These are phyloP conservation scores for Chlamydomonas reinhardtii DNA, from an alignment of 163 green algal species.

Conservation along the genomic window DNA sequence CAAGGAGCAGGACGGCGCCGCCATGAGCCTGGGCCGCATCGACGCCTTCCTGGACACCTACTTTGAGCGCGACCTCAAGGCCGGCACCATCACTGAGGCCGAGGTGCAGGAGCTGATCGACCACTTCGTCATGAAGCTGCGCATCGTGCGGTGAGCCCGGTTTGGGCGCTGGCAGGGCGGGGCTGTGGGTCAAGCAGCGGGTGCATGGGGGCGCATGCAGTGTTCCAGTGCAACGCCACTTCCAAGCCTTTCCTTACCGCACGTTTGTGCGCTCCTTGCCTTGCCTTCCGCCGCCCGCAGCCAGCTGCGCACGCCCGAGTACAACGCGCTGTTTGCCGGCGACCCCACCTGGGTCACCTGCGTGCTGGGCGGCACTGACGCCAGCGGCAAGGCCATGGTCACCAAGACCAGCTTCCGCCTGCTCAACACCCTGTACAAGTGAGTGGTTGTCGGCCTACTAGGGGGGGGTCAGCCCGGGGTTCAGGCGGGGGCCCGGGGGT, in stretches of 20 bases:
- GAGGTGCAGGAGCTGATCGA: conserved; percentile 85
- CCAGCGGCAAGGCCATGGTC: conserved; percentile 67
- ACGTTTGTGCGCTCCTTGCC: neutral
- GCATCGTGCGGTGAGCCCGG: conserved; percentile 65
- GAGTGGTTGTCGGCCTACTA: too few relatives aligned
- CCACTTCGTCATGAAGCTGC: conserved; percentile 86
- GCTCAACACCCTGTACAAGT: conserved; percentile 77
- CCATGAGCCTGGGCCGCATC: conserved; percentile 82
- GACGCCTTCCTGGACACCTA: conserved; percentile 86
- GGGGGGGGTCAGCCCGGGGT: too few relatives aligned
- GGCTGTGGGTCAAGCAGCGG: neutral
- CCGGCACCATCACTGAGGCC: conserved; percentile 70
- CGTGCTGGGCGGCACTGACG: conserved; percentile 73
- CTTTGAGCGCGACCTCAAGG: conserved; percentile 73
- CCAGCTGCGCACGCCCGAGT: conserved; percentile 84
- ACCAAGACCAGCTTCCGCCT: conserved; percentile 80
- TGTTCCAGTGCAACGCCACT: too few relatives aligned
- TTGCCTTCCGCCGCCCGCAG: neutral
- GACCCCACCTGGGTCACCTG: conserved; percentile 85
- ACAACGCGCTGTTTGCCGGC: conserved; percentile 85
- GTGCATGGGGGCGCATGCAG: too few relatives aligned
- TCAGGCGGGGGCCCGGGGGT: too few relatives aligned
- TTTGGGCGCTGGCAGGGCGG: neutral
- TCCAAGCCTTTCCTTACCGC: neutral
- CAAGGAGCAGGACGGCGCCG: conserved; percentile 86